phyloP scores from a whole-genome alignment of 768 basidiomycete genomes.

The Tricholoma terreum region DNA sequence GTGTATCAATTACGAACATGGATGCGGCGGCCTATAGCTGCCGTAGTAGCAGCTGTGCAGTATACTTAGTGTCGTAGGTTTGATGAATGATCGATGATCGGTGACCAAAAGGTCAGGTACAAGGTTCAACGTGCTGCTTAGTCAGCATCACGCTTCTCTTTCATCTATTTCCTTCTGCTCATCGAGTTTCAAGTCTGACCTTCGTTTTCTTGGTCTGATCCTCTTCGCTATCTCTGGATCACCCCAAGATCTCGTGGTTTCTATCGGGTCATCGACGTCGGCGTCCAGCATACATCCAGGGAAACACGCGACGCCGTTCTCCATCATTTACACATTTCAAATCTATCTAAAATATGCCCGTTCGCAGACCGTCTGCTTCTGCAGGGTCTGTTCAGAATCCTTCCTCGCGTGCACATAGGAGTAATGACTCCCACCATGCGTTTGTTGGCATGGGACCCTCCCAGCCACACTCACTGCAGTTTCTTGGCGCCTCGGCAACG shows the following conservation, averaged over 20 bases:
- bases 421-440: conserved; percentile 58
- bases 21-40: too few relatives aligned
- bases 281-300: not conserved
- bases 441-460: conserved; percentile 18
- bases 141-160: conserved; percentile 23
- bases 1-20: too few relatives aligned
- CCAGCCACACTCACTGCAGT: conserved; percentile 32
- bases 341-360: conserved; percentile 37
- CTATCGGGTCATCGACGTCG: conserved; percentile 13
- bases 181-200: conserved; percentile 14
- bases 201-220: conserved; percentile 25
- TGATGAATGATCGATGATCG: not conserved
- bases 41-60: too few relatives aligned
- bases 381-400: conserved; percentile 34
- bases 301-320: conserved; percentile 1
- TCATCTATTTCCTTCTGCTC: conserved; percentile 15
- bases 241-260: conserved; percentile 11
- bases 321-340: conserved; percentile 7
- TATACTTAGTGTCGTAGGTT: not conserved
- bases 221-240: conserved; percentile 14
- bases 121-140: conserved; percentile 16
- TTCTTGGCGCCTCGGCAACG: conserved; percentile 39
- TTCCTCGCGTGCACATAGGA: conserved; percentile 53
- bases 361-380: conserved; percentile 61
- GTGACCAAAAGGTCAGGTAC: too few relatives aligned